Evolutionary conservation across 2,329 filamentous ascomycete genomes (phyloP).

Genomic region (Colletotrichum tamarilloi): DNA sequence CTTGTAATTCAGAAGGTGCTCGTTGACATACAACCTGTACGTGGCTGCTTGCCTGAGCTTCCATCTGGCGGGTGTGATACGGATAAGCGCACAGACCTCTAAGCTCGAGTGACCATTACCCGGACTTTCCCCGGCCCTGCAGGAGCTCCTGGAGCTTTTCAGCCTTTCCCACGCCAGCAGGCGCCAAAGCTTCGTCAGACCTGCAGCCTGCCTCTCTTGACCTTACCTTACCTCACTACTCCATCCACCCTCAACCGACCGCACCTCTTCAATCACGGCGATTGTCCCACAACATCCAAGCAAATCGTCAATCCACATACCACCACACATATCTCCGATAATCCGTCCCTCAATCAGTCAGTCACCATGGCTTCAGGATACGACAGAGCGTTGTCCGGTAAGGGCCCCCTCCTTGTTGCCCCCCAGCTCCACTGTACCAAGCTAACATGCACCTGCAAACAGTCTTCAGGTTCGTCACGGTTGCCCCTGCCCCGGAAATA

Average conservation of each 20-base stretch:
- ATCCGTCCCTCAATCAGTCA: slow-evolving; percentile 35
- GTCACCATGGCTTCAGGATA: slow-evolving; percentile 87
- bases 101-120: slow-evolving; percentile 16
- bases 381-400: slow-evolving; percentile 98
- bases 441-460: slow-evolving; percentile 54
- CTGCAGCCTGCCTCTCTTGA: slow-evolving; percentile 41
- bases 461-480: slow-evolving; percentile 83
- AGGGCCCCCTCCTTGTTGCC: slow-evolving; percentile 52
- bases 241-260: slow-evolving; percentile 32
- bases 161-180: slow-evolving; percentile 37
- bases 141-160: slow-evolving; percentile 37
- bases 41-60: neutral
- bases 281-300: slow-evolving; percentile 26
- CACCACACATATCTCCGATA: slow-evolving; percentile 14
- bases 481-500: slow-evolving; percentile 29
- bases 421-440: slow-evolving; percentile 36
- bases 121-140: slow-evolving; percentile 32
- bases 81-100: neutral
- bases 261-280: slow-evolving; percentile 29
- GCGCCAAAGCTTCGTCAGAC: slow-evolving; percentile 44
- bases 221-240: slow-evolving; percentile 23
- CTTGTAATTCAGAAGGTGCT: no score
- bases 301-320: slow-evolving; percentile 1
- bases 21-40: no score
- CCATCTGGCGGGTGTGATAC: neutral